phyloP scores from a whole-genome alignment of 2,329 filamentous ascomycete genomes.

The Paraphoma chrysanthemicola region DNA sequence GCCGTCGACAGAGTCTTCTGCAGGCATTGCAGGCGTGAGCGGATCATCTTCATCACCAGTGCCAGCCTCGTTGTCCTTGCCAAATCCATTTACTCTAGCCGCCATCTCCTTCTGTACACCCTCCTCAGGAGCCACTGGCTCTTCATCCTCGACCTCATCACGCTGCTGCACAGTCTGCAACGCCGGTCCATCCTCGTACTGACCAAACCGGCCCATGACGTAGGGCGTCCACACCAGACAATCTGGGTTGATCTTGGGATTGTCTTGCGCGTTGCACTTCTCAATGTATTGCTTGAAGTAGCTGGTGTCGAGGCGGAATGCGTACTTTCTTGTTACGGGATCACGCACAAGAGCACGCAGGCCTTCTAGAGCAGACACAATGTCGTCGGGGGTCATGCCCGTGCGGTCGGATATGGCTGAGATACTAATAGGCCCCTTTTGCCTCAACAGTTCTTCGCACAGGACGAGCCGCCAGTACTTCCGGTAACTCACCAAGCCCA shows the following conservation, averaged over 20 bases:
- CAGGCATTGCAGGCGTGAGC: constrained; percentile 27
- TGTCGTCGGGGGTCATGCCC: constrained; percentile 94
- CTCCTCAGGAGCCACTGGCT: constrained; percentile 51
- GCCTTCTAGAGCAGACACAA: constrained; percentile 91
- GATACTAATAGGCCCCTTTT: constrained; percentile 63
- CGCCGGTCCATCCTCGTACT: constrained; percentile 81
- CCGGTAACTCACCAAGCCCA: constrained; percentile 95
- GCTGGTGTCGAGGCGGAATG: constrained; percentile 81
- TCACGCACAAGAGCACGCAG: constrained; percentile 89
- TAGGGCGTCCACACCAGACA: constrained; percentile 95
- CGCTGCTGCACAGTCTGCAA: constrained; percentile 87
- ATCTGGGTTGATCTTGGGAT: constrained; percentile 81
- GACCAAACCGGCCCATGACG: constrained; percentile 87
- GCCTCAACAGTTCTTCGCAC: constrained; percentile 79
- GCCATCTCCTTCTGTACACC: constrained; percentile 48
- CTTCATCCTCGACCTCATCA: constrained; percentile 69
- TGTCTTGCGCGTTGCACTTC: constrained; percentile 88
- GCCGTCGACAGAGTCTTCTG: constrained; percentile 38
- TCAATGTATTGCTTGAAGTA: constrained; percentile 88
- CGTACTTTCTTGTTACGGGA: constrained; percentile 86
- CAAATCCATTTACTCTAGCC: constrained; percentile 31
- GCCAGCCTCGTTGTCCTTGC: constrained; percentile 20
- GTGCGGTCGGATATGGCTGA: constrained; percentile 82
- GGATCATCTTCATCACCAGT: constrained; percentile 19
- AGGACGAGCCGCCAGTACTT: constrained; percentile 95